These are phyloP conservation scores for Coemansia erecta DNA, from an alignment of 192 early-diverging fungal genomes.

Conservation along the genomic window DNA sequence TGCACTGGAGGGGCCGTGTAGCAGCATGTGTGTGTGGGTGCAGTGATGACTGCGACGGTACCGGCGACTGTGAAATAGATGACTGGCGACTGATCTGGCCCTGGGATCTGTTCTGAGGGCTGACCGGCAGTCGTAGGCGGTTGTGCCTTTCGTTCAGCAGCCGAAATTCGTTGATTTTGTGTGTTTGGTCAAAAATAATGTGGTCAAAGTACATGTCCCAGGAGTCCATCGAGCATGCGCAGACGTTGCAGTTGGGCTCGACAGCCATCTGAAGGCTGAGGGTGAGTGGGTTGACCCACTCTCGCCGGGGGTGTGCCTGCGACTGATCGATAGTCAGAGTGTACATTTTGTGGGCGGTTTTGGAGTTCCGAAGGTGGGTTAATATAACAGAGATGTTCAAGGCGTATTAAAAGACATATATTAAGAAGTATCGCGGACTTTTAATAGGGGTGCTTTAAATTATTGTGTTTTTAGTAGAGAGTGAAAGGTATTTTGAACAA, in stretches of 20 bases:
- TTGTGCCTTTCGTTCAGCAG: not conserved
- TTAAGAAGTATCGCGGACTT: too few relatives aligned
- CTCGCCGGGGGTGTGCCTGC: not conserved
- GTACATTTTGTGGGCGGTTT: not conserved
- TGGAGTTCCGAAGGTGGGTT: too few relatives aligned
- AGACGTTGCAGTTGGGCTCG: constrained; percentile 32
- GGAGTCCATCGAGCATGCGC: constrained; percentile 28
- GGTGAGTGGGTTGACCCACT: constrained; percentile 17
- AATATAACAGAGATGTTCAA: too few relatives aligned
- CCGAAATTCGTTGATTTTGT: constrained; percentile 13
- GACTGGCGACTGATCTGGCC: not conserved
- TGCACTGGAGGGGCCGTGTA: too few relatives aligned
- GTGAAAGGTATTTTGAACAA: too few relatives aligned
- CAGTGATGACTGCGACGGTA: not conserved
- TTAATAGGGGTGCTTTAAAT: too few relatives aligned
- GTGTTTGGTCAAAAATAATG: constrained; percentile 37
- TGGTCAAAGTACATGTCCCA: constrained; percentile 48
- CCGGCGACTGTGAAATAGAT: not conserved
- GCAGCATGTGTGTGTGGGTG: too few relatives aligned
- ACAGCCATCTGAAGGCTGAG: constrained; percentile 8
- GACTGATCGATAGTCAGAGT: not conserved
- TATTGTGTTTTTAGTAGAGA: too few relatives aligned
- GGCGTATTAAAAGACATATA: too few relatives aligned
- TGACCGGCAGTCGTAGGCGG: not conserved
- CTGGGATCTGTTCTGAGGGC: too few relatives aligned